Percentiles rank a stretch among this genome's conserved stretches.
Conservation (phyloP, 257 asterid species). For the Scutellaria minor region DNA sequence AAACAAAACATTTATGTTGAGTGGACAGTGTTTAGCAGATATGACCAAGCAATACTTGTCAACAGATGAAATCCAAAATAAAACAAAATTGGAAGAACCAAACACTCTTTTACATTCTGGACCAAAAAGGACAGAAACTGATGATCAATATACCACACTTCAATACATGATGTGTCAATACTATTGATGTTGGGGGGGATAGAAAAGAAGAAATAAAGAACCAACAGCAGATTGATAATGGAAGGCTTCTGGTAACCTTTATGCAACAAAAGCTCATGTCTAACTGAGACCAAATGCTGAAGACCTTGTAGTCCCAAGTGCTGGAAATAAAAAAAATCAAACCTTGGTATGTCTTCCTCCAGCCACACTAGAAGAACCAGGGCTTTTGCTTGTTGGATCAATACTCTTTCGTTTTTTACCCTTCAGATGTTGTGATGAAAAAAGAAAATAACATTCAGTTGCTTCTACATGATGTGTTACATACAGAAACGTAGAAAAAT, state of each 20-base stretch:
- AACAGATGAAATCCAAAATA: background rate
- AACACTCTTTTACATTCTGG: background rate
- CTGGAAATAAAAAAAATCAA: background rate
- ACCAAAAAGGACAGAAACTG: background rate
- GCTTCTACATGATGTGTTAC: background rate
- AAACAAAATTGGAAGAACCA: background rate
- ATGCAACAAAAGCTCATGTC: background rate
- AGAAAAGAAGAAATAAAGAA: background rate
- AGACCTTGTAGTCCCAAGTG: background rate
- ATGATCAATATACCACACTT: background rate
- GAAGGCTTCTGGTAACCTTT: background rate
- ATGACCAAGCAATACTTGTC: background rate
- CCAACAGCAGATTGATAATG: background rate
- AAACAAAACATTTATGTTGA: background rate
- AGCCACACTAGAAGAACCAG: conserved; percentile 50
- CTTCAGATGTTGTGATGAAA: conserved; percentile 41
- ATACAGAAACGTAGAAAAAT: conserved; percentile 25
- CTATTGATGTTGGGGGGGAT: background rate
- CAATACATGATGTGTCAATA: background rate
- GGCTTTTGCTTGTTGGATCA: conserved; percentile 51
- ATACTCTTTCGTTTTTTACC: conserved; percentile 64
- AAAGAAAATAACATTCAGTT: background rate
- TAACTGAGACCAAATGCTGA: background rate
- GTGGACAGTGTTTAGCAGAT: background rate
- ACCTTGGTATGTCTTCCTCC: conserved; percentile 62